A percentile compares a stretch with the other conserved stretches of the same genome.
Conservation (phyloP, 2,329 filamentous ascomycete genomes). For the Fusarium equiseti region DNA sequence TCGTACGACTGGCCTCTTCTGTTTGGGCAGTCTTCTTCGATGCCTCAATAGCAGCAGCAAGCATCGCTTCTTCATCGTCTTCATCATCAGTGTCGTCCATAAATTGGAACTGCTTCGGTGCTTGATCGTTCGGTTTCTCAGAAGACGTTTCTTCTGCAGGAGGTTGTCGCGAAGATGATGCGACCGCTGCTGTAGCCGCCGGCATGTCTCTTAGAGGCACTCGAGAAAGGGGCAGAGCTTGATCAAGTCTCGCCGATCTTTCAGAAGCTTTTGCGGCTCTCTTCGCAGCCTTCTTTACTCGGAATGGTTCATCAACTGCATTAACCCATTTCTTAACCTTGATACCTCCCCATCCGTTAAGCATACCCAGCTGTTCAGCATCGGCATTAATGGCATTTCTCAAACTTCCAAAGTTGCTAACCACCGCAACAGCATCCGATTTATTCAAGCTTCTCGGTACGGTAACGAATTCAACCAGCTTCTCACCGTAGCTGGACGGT, state of each 20-base stretch:
- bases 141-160: slow-evolving; percentile 26
- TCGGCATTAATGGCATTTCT: slow-evolving; percentile 88
- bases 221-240: slow-evolving; percentile 56
- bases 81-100: slow-evolving; percentile 60
- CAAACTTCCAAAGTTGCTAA: slow-evolving; percentile 92
- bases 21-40: slow-evolving; percentile 55
- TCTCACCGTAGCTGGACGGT: slow-evolving; percentile 84
- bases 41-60: slow-evolving; percentile 62
- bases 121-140: slow-evolving; percentile 17
- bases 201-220: slow-evolving; percentile 58
- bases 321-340: slow-evolving; percentile 90
- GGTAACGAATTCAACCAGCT: slow-evolving; percentile 92
- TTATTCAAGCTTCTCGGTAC: slow-evolving; percentile 92
- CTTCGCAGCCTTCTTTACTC: slow-evolving; percentile 77
- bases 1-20: slow-evolving; percentile 43
- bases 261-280: slow-evolving; percentile 47
- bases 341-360: slow-evolving; percentile 95
- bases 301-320: slow-evolving; percentile 87
- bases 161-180: slow-evolving; percentile 39
- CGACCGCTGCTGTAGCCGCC: slow-evolving; percentile 9
- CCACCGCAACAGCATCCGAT: slow-evolving; percentile 89
- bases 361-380: slow-evolving; percentile 83
- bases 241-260: slow-evolving; percentile 50
- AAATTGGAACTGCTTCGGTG: slow-evolving; percentile 54
- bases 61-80: slow-evolving; percentile 63